Base-by-base conservation (phyloP, 768 basidiomycete species). In the Suillus ampliporus region DNA sequence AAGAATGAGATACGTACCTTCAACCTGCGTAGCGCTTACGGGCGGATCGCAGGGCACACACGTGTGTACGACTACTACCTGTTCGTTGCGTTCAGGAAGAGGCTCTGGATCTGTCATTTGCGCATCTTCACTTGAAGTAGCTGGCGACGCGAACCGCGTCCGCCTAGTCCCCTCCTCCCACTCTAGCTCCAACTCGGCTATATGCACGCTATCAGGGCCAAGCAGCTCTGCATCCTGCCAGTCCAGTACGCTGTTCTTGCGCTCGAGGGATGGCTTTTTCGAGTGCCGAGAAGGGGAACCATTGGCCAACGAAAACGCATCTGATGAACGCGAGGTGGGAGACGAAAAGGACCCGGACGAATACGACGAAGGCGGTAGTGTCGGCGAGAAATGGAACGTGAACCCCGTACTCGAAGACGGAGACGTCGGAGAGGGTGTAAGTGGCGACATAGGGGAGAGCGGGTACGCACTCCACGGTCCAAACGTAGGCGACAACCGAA, bases 11-110 rank as follows among this genome's bases (percentile, higher is more conserved):
- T 58, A 71, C 84, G 37, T 62, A 89, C 90, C 89, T 83, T 91
- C 89, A 60, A 89, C 76, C 69, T 89, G 85, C 5, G 86, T 89
- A 38, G 89, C 89, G 68, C 79, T 84, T 62, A 91, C 84, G 37
- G 85, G 76, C 52, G 89, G 89, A 10, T 74, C 78, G 74, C 86
- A 87, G 21, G 88, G 88, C 65, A 83, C 79, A 67, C 86, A 86
- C 53, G 90, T 89, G 71, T 81, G 84, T 40, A 90, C 85, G 3
- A 90, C 82, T 38, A 87, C 81, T 19, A 76, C 72, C 43, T 81
- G 65, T 5, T 56, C 54, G 19, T 19, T 51, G 11, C 50, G 19
- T 34, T 51, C 19, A 5, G 37, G 56, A n/a, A n/a, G 23, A 47
- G 56, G 37, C 10, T 54, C 23, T 17, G 26, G 23, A 40, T 28